Evolutionary conservation across 441 rosid genomes (phyloP).

Genomic region (Erodium trifolium): DNA sequence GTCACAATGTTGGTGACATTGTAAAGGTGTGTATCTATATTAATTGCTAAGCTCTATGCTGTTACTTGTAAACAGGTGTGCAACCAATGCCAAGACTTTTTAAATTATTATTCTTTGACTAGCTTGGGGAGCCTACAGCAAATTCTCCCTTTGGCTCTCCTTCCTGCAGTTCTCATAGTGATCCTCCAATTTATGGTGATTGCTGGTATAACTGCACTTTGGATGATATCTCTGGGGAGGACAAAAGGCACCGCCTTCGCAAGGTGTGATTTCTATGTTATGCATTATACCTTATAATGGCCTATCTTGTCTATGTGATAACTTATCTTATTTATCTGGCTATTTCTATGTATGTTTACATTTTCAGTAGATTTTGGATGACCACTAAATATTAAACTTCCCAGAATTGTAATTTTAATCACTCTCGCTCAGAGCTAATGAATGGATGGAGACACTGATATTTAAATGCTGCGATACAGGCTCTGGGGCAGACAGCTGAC

Average conservation of each 20-base stretch:
- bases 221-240: slow-evolving; percentile 86
- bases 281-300: background rate
- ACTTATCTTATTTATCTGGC: no score
- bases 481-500: slow-evolving; percentile 84
- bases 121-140: slow-evolving; percentile 93
- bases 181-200: slow-evolving; percentile 80
- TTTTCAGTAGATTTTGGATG: background rate
- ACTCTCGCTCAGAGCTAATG: background rate
- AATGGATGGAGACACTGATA: slow-evolving; percentile 19
- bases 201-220: slow-evolving; percentile 97
- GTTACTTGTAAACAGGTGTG: background rate
- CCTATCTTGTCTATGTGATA: background rate
- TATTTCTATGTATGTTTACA: background rate
- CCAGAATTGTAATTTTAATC: background rate
- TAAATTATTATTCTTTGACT: slow-evolving; percentile 9
- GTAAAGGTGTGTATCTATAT: slow-evolving; percentile 53
- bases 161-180: slow-evolving; percentile 64
- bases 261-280: slow-evolving; percentile 38
- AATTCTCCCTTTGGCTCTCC: slow-evolving; percentile 43
- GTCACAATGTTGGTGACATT: slow-evolving; percentile 66
- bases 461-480: slow-evolving; percentile 42
- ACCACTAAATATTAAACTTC: background rate
- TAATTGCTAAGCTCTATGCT: background rate
- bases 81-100: no score
- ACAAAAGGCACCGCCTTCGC: slow-evolving; percentile 76